phyloP scores from a whole-genome alignment of 176 grass and related monocot genomes.

The Zea luxurians region DNA sequence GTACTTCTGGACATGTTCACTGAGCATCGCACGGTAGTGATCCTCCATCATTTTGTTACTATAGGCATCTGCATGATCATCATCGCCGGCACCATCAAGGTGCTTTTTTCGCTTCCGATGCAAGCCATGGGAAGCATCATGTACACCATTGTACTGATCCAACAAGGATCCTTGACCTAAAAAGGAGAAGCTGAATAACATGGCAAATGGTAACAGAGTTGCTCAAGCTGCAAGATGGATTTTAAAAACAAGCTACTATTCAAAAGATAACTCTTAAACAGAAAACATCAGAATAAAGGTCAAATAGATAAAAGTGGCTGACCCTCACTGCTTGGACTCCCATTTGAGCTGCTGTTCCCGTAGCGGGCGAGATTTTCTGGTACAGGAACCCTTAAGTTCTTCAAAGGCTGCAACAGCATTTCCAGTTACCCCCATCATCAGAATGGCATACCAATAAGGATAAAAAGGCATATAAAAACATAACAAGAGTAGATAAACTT shows the following conservation, averaged over 20 bases:
- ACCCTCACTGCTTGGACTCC: constrained; percentile 79
- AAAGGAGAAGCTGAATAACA: constrained; percentile 28
- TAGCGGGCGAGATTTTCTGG: constrained; percentile 65
- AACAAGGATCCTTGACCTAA: constrained; percentile 61
- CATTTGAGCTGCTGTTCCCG: constrained; percentile 71
- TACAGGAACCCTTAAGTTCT: constrained; percentile 84
- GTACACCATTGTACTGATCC: constrained; percentile 60
- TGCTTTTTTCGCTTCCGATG: constrained; percentile 54
- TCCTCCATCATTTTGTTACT: constrained; percentile 75
- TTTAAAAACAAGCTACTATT: constrained; percentile 21
- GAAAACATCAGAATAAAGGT: not conserved
- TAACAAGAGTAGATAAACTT: not conserved
- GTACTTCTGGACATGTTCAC: constrained; percentile 83
- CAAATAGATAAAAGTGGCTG: constrained; percentile 4
- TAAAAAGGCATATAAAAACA: constrained; percentile 13
- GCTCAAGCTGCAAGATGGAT: constrained; percentile 23
- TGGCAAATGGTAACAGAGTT: constrained; percentile 18
- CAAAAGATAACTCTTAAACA: constrained; percentile 22
- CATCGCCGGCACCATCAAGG: constrained; percentile 48
- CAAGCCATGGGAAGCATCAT: constrained; percentile 53
- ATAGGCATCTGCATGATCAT: constrained; percentile 61
- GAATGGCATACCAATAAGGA: constrained; percentile 2
- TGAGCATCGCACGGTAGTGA: constrained; percentile 88
- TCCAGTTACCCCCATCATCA: constrained; percentile 35
- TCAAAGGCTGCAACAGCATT: constrained; percentile 64